Evolutionary conservation across 495 filamentous ascomycete species (phyloP).

Genomic region (Podospora sp.): DNA sequence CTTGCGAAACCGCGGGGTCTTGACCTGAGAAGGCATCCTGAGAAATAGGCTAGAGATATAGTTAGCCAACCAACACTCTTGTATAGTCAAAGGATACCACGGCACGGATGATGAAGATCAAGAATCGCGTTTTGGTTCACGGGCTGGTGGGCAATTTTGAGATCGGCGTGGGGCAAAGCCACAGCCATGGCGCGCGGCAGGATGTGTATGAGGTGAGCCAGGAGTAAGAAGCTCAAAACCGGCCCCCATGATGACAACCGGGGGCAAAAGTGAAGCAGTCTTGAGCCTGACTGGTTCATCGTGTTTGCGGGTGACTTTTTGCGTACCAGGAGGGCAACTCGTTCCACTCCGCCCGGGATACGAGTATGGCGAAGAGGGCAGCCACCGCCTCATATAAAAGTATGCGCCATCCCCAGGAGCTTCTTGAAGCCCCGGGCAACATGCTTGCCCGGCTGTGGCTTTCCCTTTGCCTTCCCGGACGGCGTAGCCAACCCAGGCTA

Average conservation of each 20-base stretch:
- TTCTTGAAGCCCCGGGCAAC: not conserved
- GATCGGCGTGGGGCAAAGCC: not conserved
- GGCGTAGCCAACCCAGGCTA: not conserved
- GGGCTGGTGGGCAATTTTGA: not conserved
- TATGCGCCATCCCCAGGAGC: not conserved
- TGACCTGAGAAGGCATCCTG: constrained; percentile 41
- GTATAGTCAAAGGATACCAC: not conserved
- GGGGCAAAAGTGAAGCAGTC: not conserved
- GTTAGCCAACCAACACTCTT: constrained; percentile 25
- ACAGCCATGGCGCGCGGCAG: not conserved
- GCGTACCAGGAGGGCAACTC: constrained; percentile 24
- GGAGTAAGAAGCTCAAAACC: not conserved
- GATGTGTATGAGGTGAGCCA: not conserved
- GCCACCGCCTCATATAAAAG: constrained; percentile 23
- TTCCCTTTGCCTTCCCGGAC: not conserved
- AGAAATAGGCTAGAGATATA: constrained; percentile 21
- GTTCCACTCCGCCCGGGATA: constrained; percentile 25
- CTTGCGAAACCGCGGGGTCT: constrained; percentile 68
- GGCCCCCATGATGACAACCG: not conserved
- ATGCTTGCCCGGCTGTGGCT: not conserved
- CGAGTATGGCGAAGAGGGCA: constrained; percentile 28
- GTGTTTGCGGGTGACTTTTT: not conserved
- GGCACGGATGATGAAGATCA: not conserved
- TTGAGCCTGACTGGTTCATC: not conserved
- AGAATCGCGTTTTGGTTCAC: not conserved